Conservation (phyloP, 345 rosid species). For the Aurinia saxatilis region DNA sequence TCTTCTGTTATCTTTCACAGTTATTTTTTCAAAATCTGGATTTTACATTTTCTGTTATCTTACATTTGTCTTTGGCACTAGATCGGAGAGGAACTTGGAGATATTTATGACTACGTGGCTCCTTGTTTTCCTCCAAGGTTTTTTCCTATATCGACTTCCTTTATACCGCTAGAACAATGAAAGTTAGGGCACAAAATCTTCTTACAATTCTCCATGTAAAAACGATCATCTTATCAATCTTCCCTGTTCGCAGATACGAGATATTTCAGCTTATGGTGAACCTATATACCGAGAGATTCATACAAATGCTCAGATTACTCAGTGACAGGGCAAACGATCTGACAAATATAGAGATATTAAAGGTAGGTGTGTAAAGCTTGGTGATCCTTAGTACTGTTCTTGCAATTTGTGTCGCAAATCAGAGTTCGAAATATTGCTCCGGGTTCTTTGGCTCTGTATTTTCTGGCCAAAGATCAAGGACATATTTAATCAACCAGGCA, state of each 20-base stretch:
- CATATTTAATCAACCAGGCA: constrained; percentile 8
- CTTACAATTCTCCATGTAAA: neutral
- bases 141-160: neutral
- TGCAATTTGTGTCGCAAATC: constrained; percentile 6
- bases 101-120: constrained; percentile 95
- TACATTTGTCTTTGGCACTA: constrained; percentile 36
- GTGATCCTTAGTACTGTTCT: constrained; percentile 2
- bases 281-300: constrained; percentile 95
- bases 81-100: constrained; percentile 99
- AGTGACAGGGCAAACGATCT: constrained; percentile 87
- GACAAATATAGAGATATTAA: constrained; percentile 94
- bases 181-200: neutral
- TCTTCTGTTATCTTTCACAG: constrained; percentile 6
- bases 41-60: neutral
- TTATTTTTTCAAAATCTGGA: neutral
- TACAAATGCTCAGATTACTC: constrained; percentile 96
- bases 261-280: constrained; percentile 99
- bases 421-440: neutral
- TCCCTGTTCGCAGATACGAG: constrained; percentile 73
- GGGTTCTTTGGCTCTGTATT: neutral
- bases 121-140: constrained; percentile 99
- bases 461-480: neutral
- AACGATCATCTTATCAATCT: constrained; percentile 9
- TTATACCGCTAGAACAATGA: neutral
- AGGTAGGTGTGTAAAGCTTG: constrained; percentile 70